Evolutionary conservation across 345 rosid species (phyloP).

Genomic region (Linum lewisii): DNA sequence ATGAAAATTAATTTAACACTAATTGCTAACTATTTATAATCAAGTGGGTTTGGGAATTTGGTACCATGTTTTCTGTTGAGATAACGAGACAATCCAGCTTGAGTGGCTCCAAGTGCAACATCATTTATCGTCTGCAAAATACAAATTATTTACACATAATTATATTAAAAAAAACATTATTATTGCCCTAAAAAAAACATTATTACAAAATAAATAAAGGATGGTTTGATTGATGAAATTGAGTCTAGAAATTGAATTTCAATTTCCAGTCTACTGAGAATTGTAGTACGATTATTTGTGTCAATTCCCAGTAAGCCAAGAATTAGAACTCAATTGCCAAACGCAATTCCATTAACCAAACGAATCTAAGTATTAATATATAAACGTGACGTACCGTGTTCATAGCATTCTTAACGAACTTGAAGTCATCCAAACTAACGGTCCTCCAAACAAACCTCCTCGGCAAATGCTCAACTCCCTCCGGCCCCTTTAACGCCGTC

Average conservation of each 20-base stretch:
- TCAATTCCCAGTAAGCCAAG: too few species aligned
- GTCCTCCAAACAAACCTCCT: constrained; percentile 23
- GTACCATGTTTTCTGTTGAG: constrained; percentile 49
- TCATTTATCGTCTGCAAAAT: constrained; percentile 63
- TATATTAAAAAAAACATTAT: too few species aligned
- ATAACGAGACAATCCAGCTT: constrained; percentile 63
- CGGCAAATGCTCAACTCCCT: constrained; percentile 12
- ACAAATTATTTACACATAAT: not conserved
- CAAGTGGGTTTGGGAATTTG: not conserved
- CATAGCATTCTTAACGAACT: constrained; percentile 28
- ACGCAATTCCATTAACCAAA: not conserved
- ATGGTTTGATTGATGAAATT: too few species aligned
- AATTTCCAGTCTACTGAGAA: too few species aligned
- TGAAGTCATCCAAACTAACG: constrained; percentile 27
- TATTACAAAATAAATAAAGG: too few species aligned
- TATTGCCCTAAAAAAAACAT: too few species aligned
- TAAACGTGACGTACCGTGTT: constrained; percentile 19
- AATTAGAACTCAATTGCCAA: too few species aligned
- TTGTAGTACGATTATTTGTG: too few species aligned
- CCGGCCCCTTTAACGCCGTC: constrained; percentile 42
- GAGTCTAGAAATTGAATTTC: too few species aligned
- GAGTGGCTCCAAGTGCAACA: constrained; percentile 53
- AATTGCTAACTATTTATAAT: too few species aligned
- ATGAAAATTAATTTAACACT: too few species aligned
- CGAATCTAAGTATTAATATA: not conserved